Conservation (phyloP, 257 asterid species). For the Solanum rostratum region DNA sequence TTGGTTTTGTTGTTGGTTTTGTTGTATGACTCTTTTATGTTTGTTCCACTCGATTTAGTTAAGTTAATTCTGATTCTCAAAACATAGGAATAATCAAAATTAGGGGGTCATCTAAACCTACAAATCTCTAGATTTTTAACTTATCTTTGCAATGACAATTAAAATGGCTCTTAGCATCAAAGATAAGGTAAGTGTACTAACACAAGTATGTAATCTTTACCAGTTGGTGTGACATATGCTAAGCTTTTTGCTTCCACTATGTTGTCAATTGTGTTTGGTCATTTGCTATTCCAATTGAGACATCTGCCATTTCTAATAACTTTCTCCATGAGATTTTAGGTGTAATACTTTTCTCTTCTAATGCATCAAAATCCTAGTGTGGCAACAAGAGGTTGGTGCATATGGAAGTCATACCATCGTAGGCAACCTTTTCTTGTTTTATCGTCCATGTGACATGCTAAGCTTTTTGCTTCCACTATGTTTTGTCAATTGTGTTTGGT, state of each 20-base stretch:
- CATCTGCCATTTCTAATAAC: neutral
- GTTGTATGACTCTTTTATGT: neutral
- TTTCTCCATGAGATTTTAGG: neutral
- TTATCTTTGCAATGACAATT: neutral
- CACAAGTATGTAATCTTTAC: neutral
- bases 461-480: no score
- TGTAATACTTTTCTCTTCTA: neutral
- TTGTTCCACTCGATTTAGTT: neutral
- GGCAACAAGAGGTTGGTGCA: neutral
- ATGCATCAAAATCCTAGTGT: neutral
- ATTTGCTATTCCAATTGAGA: neutral
- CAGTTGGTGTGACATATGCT: neutral
- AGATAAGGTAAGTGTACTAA: neutral
- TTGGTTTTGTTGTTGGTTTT: neutral
- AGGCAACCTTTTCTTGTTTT: neutral
- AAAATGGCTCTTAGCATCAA: neutral
- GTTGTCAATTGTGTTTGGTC: neutral
- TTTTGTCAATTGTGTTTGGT: neutral
- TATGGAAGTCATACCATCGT: neutral
- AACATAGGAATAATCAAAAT: neutral
- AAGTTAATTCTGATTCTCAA: neutral
- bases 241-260: neutral
- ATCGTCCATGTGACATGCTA: neutral
- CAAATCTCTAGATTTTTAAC: neutral
- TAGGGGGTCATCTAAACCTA: neutral